These are phyloP conservation scores for Eremothecium sinecaudum DNA, from an alignment of 1,139 yeast species.

Conservation along the genomic window DNA sequence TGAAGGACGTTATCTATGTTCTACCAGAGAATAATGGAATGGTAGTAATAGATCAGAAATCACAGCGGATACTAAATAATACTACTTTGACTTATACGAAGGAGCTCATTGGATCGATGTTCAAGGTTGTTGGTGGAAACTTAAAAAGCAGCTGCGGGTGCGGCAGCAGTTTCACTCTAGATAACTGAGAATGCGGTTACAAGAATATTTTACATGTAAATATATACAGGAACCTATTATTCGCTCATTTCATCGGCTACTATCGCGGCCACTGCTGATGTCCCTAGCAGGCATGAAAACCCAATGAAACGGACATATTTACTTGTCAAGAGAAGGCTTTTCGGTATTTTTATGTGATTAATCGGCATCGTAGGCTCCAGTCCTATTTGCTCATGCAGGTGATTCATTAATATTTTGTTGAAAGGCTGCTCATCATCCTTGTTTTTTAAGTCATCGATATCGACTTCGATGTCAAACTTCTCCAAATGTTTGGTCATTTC, in stretches of 20 bases:
- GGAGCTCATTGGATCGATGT: conserved; percentile 90
- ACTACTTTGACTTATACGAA: conserved; percentile 83
- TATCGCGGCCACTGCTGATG: background rate
- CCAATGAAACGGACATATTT: background rate
- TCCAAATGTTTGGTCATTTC: conserved; percentile 1
- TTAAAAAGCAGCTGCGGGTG: conserved; percentile 94
- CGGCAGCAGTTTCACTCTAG: conserved; percentile 85
- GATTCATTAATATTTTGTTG: background rate
- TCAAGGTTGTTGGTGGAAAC: conserved; percentile 80
- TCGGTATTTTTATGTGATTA: background rate
- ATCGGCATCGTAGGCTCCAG: background rate
- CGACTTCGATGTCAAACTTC: conserved; percentile 1
- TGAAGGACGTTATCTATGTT: conserved; percentile 18
- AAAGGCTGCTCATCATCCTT: background rate
- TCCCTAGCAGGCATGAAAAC: background rate
- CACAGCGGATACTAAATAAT: conserved; percentile 74
- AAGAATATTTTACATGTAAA: conserved; percentile 9
- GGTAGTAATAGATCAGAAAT: conserved; percentile 69
- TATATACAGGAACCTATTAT: conserved; percentile 11
- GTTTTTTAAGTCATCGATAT: background rate
- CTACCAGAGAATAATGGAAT: conserved; percentile 25
- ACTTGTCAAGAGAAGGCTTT: background rate
- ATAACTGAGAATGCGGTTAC: no score
- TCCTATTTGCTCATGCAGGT: background rate
- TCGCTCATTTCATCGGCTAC: background rate